Conservation (phyloP, 2,329 filamentous ascomycete species). For the Lachnellula subtilissima region DNA sequence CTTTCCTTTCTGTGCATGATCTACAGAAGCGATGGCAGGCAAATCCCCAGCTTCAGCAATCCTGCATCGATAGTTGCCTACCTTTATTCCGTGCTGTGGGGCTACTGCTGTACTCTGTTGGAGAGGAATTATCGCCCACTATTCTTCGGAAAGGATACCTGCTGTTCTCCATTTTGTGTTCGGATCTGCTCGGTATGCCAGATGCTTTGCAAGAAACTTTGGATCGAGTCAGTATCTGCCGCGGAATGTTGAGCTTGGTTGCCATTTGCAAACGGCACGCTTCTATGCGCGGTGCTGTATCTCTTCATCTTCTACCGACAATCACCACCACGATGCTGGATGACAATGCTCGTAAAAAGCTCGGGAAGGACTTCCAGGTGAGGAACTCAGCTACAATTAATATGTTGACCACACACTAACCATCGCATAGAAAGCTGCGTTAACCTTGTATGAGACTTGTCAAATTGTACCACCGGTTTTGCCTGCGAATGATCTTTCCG, state of each 20-base stretch:
- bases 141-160: constrained; percentile 29
- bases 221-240: not conserved
- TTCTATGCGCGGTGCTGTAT: constrained; percentile 17
- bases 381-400: not conserved
- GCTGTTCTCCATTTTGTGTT: constrained; percentile 25
- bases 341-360: not conserved
- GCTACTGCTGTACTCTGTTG: constrained; percentile 20
- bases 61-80: constrained; percentile 3
- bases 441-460: constrained; percentile 20
- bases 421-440: constrained; percentile 15
- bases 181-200: constrained; percentile 20
- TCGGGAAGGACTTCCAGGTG: constrained; percentile 28
- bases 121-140: constrained; percentile 13
- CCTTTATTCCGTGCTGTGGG: constrained; percentile 19
- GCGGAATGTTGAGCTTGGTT: constrained; percentile 9
- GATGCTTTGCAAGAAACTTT: constrained; percentile 11
- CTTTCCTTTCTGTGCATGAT: constrained; percentile 22
- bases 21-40: constrained; percentile 18
- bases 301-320: constrained; percentile 22
- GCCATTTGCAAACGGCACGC: constrained; percentile 20
- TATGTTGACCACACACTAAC: constrained; percentile 5
- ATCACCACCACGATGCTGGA: constrained; percentile 12
- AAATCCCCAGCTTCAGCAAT: constrained; percentile 9
- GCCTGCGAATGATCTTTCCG: not conserved
- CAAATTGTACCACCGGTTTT: not conserved